These are phyloP conservation scores for Toxicodendron radicans DNA, from an alignment of 345 rosid genomes.

Conservation along the genomic window DNA sequence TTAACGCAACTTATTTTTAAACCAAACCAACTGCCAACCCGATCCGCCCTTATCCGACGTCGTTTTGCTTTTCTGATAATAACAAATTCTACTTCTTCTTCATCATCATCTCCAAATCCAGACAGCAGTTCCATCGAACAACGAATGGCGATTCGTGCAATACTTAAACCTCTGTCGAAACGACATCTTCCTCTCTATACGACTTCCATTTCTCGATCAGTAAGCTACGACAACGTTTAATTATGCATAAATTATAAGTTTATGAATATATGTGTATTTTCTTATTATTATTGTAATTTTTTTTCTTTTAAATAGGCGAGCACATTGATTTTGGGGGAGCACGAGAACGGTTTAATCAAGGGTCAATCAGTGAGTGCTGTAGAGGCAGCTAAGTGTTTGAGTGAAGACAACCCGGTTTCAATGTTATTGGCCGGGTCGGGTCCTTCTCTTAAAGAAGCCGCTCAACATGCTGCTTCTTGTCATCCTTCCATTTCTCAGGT, in stretches of 20 bases:
- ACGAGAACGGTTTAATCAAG: conserved; percentile 70
- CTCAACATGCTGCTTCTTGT: conserved; percentile 64
- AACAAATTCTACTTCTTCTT: background rate
- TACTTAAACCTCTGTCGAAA: conserved; percentile 19
- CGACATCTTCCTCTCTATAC: conserved; percentile 7
- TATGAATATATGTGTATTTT: background rate
- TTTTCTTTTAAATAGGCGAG: conserved; percentile 48
- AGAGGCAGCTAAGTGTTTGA: conserved; percentile 66
- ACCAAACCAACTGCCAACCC: background rate
- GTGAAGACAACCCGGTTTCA: conserved; percentile 55
- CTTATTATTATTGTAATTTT: background rate
- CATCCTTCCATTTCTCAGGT: conserved; percentile 85
- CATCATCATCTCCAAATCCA: background rate
- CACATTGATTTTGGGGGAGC: conserved; percentile 78
- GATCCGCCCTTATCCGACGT: background rate
- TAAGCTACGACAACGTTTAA: background rate
- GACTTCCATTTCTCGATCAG: conserved; percentile 34
- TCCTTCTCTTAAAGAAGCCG: conserved; percentile 71
- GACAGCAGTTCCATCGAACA: background rate
- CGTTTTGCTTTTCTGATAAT: background rate
- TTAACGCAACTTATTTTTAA: background rate
- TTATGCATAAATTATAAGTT: too few species aligned
- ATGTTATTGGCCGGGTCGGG: conserved; percentile 88
- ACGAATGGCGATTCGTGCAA: conserved; percentile 24
- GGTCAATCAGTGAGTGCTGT: conserved; percentile 67